Evolutionary conservation across 805 yeast species (phyloP).

Genomic region (Blastobotrys chiropterorum): DNA sequence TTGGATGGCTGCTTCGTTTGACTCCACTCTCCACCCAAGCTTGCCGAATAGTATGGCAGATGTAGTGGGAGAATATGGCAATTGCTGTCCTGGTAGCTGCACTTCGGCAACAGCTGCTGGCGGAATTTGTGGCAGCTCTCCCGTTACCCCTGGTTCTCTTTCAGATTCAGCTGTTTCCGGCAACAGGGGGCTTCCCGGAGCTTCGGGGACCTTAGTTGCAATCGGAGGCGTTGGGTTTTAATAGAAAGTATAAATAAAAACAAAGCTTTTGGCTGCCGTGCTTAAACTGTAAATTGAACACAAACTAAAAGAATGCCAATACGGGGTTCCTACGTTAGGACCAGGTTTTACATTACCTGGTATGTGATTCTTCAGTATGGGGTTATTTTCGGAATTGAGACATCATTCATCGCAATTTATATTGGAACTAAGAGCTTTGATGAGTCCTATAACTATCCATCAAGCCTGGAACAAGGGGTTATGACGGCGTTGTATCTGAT

Average conservation of each 20-base stretch:
- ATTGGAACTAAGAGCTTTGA: background rate
- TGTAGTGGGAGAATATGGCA: background rate
- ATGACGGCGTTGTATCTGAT: conserved; percentile 1
- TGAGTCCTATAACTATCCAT: conserved; percentile 1
- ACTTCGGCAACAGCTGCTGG: background rate
- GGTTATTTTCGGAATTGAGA: background rate
- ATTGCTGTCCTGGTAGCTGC: background rate
- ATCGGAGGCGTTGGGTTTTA: no score
- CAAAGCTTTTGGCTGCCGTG: no score
- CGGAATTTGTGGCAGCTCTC: background rate
- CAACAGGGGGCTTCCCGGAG: no score
- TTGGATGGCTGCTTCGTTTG: background rate
- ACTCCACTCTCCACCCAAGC: background rate
- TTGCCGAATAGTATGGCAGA: background rate
- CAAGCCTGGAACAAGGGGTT: background rate
- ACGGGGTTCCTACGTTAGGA: no score
- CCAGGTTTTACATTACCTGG: no score
- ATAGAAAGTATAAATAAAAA: no score
- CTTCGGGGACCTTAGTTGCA: no score
- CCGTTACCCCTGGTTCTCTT: background rate
- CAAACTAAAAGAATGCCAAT: no score
- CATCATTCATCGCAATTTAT: background rate
- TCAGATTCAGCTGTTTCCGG: no score
- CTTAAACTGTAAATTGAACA: no score
- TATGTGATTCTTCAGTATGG: background rate